Conservation (phyloP, 176 grass and related monocot species). For the Triticum urartu region DNA sequence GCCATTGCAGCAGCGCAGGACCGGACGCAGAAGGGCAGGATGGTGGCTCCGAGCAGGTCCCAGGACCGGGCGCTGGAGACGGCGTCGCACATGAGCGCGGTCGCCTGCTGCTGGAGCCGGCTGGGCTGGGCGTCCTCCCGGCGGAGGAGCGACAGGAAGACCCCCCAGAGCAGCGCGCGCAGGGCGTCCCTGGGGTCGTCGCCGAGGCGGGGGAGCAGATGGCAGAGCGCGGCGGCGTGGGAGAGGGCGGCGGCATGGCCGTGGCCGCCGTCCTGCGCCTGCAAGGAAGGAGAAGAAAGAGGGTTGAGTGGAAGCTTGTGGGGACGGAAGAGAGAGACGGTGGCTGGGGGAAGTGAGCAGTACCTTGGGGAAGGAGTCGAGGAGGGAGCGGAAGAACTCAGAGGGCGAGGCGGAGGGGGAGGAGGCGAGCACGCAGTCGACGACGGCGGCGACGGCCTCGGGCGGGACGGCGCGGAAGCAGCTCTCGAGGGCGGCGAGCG, state of each 20-base stretch:
- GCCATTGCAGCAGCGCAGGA: constrained; percentile 45
- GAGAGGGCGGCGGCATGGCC: constrained; percentile 36
- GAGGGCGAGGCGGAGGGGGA: constrained; percentile 35
- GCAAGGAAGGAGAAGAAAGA: background rate
- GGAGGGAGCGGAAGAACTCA: constrained; percentile 68
- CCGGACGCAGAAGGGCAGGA: constrained; percentile 67
- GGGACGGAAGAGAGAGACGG: background rate
- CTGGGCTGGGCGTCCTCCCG: constrained; percentile 21
- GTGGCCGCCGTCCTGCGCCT: constrained; percentile 36
- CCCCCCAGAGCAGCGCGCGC: constrained; percentile 48
- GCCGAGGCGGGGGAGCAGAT: constrained; percentile 60
- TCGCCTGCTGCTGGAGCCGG: constrained; percentile 56
- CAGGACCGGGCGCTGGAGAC: constrained; percentile 46
- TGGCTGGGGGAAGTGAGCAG: background rate
- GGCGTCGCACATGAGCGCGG: constrained; percentile 50
- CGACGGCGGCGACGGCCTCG: constrained; percentile 51
- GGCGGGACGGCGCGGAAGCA: constrained; percentile 55
- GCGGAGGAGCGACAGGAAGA: constrained; percentile 68
- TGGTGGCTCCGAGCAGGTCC: constrained; percentile 56
- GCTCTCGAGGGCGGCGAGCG: constrained; percentile 56
- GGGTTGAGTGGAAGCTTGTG: background rate
- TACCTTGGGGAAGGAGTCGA: constrained; percentile 53
- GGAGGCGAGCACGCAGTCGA: constrained; percentile 79
- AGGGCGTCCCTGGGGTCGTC: constrained; percentile 34
- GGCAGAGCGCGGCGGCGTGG: constrained; percentile 57